Conservation (phyloP, 768 basidiomycete genomes). For the Coprinopsis cinerea region DNA sequence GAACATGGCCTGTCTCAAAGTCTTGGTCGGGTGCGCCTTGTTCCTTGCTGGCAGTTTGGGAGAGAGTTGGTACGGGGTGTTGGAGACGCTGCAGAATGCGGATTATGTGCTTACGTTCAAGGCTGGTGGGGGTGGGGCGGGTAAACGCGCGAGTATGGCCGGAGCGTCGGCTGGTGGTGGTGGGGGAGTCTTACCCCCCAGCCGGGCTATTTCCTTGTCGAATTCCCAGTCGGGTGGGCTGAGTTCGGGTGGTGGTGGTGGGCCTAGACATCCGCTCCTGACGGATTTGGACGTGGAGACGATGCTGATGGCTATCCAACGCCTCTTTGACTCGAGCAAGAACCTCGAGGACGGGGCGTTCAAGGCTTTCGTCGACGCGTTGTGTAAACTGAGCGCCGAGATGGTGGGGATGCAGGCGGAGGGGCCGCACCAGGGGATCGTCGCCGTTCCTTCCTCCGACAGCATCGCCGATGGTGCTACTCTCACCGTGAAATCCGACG, state of each 20-base stretch:
- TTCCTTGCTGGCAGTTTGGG: slow-evolving; percentile 83
- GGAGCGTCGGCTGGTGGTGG: slow-evolving; percentile 22
- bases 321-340: slow-evolving; percentile 82
- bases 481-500: slow-evolving; percentile 26
- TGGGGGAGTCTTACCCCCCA: slow-evolving; percentile 22
- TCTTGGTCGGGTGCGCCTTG: slow-evolving; percentile 67
- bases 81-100: slow-evolving; percentile 91
- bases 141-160: slow-evolving; percentile 24
- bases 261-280: slow-evolving; percentile 53
- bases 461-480: slow-evolving; percentile 33
- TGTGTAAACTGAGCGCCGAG: slow-evolving; percentile 83
- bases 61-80: slow-evolving; percentile 86
- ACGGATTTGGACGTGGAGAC: slow-evolving; percentile 72
- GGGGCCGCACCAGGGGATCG: slow-evolving; percentile 22
- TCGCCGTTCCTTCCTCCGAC: slow-evolving; percentile 27
- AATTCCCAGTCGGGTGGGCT: slow-evolving; percentile 18
- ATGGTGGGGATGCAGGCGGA: slow-evolving; percentile 88
- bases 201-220: slow-evolving; percentile 34
- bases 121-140: slow-evolving; percentile 20
- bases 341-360: slow-evolving; percentile 82
- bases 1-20: slow-evolving; percentile 87
- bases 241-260: slow-evolving; percentile 11
- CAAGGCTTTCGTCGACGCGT: slow-evolving; percentile 63
- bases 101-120: slow-evolving; percentile 81
- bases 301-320: slow-evolving; percentile 67